A percentile compares a stretch with the other conserved stretches of the same genome.
Conservation (phyloP, 129 eudicot species). For the Artemisia argyi region DNA sequence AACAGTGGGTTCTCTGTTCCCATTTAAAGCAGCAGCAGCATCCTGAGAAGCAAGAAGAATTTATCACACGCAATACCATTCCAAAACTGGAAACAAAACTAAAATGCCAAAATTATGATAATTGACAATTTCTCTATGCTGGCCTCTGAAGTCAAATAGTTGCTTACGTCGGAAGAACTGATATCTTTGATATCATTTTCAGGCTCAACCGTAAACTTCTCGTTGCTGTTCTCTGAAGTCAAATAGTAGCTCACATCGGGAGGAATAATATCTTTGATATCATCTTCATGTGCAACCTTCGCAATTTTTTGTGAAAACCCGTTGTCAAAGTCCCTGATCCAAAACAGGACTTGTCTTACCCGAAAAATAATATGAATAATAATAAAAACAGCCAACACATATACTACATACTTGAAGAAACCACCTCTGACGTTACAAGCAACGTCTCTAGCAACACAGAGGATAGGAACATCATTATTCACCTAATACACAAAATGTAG, state of each 20-base stretch:
- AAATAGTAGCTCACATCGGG: constrained; percentile 97
- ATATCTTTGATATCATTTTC: too few species aligned
- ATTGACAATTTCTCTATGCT: not conserved
- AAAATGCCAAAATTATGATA: not conserved
- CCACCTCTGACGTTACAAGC: constrained; percentile 99
- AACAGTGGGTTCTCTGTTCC: constrained; percentile 62
- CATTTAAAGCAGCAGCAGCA: constrained; percentile 58
- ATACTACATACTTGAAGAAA: constrained; percentile 85
- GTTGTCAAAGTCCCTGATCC: constrained; percentile 89
- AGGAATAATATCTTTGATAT: constrained; percentile 58
- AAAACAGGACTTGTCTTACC: constrained; percentile 11
- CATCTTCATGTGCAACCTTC: constrained; percentile 81
- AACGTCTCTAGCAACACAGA: constrained; percentile 96
- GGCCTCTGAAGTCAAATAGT: not conserved
- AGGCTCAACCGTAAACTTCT: too few species aligned
- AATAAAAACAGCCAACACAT: not conserved
- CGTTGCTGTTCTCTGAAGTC: constrained; percentile 71
- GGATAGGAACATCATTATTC: constrained; percentile 75
- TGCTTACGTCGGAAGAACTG: too few species aligned
- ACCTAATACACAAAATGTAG: constrained; percentile 46
- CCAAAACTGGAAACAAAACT: not conserved
- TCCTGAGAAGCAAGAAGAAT: constrained; percentile 45
- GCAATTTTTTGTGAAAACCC: constrained; percentile 58
- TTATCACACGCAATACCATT: not conserved
- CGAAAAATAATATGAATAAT: not conserved